These are phyloP conservation scores for Mycosarcoma mackinlayi DNA, from an alignment of 1,284 basidiomycete genomes.

Conservation along the genomic window DNA sequence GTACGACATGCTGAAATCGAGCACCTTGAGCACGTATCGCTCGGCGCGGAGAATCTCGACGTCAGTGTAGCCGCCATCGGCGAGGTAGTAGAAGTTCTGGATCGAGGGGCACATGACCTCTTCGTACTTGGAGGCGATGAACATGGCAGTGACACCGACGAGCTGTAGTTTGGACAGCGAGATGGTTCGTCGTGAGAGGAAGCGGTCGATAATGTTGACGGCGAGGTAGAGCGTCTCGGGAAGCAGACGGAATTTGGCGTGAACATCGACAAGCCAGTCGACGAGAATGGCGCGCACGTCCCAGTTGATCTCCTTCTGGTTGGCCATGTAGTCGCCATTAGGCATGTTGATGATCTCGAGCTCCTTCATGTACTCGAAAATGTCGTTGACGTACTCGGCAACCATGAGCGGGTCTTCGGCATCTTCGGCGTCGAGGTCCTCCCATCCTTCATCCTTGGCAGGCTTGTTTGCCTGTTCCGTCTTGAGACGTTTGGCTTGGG, in stretches of 20 bases:
- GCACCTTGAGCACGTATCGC: constrained; percentile 87
- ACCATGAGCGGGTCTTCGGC: constrained; percentile 96
- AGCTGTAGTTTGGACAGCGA: constrained; percentile 93
- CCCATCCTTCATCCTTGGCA: constrained; percentile 74
- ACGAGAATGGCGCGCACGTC: constrained; percentile 82
- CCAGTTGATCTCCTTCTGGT: constrained; percentile 66
- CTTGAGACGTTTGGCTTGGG: constrained; percentile 52
- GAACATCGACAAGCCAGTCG: constrained; percentile 97
- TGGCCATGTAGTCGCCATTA: constrained; percentile 63
- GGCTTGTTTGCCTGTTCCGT: constrained; percentile 43
- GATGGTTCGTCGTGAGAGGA: constrained; percentile 88
- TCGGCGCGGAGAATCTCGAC: constrained; percentile 75
- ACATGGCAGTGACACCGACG: constrained; percentile 92
- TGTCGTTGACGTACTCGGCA: constrained; percentile 92
- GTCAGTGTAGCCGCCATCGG: constrained; percentile 64
- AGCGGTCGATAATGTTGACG: constrained; percentile 95
- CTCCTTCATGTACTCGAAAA: constrained; percentile 89
- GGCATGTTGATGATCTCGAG: constrained; percentile 72
- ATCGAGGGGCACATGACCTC: constrained; percentile 93
- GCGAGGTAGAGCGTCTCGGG: constrained; percentile 96
- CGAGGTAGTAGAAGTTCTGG: constrained; percentile 77
- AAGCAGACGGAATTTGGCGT: constrained; percentile 89
- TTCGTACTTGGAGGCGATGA: constrained; percentile 94
- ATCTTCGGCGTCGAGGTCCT: constrained; percentile 92
- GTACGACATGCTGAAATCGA: constrained; percentile 91